Conservation (phyloP, 306 rosid genomes). For the Fragaria iinumae region DNA sequence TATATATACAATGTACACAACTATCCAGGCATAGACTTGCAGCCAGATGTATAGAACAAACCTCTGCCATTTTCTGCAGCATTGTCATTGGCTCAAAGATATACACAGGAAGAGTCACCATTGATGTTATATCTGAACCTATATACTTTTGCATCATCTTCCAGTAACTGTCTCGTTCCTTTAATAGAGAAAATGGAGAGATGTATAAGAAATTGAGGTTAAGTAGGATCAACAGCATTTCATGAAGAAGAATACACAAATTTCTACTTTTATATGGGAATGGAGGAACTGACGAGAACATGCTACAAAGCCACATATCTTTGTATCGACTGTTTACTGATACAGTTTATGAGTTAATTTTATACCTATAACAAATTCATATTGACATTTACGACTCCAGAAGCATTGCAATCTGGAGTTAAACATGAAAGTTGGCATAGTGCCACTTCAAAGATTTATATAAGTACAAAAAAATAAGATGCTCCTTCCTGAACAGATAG, state of each 20-base stretch:
- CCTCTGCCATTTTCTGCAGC: slow-evolving; percentile 96
- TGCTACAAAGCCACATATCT: not conserved
- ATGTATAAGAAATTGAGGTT: not conserved
- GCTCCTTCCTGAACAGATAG: not conserved
- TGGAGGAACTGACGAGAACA: not conserved
- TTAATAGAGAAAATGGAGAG: slow-evolving; percentile 14
- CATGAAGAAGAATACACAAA: not conserved
- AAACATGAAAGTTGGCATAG: not conserved
- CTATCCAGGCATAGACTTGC: slow-evolving; percentile 11
- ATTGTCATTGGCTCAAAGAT: slow-evolving; percentile 98
- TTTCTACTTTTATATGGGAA: not conserved
- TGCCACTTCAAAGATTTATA: not conserved
- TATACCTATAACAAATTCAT: not conserved
- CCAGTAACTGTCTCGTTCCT: slow-evolving; percentile 96
- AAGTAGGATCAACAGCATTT: not conserved
- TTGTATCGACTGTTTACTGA: not conserved
- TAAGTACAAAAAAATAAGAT: no score
- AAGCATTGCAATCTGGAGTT: not conserved
- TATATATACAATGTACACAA: slow-evolving; percentile 10
- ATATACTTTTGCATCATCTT: slow-evolving; percentile 93
- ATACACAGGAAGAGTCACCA: slow-evolving; percentile 85
- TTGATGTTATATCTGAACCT: slow-evolving; percentile 79
- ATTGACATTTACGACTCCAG: not conserved
- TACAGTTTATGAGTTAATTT: not conserved
- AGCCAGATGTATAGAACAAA: slow-evolving; percentile 32